These are phyloP conservation scores for Xylariaceae sp. DNA, from an alignment of 2,329 filamentous ascomycete species.

Conservation along the genomic window DNA sequence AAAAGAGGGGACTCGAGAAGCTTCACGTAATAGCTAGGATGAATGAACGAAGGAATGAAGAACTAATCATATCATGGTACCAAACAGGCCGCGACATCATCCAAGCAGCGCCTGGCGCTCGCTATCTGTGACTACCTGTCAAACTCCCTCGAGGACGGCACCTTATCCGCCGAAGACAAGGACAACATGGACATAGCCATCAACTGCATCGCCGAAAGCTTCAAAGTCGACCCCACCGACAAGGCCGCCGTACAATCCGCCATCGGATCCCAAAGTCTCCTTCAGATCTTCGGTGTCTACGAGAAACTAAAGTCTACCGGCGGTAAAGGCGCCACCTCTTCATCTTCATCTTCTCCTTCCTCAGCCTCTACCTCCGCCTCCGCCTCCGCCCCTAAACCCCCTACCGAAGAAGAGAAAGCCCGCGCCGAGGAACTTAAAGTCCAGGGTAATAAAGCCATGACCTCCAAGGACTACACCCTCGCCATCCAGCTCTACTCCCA, in stretches of 20 bases:
- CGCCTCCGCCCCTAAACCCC: constrained; percentile 28
- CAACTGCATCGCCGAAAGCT: constrained; percentile 91
- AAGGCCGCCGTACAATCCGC: constrained; percentile 66
- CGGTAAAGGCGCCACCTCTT: constrained; percentile 21
- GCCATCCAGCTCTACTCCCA: constrained; percentile 86
- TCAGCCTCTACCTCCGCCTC: constrained; percentile 41
- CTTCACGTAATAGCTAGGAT: not conserved
- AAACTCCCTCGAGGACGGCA: constrained; percentile 79
- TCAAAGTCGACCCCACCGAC: constrained; percentile 86
- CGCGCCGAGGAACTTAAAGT: constrained; percentile 86
- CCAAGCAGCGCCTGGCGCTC: constrained; percentile 84
- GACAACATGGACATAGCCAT: constrained; percentile 92
- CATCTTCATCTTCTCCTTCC: constrained; percentile 34
- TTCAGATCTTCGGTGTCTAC: constrained; percentile 91
- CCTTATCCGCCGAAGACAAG: constrained; percentile 77
- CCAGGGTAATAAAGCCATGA: constrained; percentile 91
- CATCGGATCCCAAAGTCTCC: constrained; percentile 78
- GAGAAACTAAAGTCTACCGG: constrained; percentile 73
- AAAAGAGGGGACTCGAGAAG: not conserved
- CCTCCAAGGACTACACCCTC: constrained; percentile 76
- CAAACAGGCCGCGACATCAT: constrained; percentile 41
- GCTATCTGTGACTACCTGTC: constrained; percentile 94
- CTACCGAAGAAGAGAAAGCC: constrained; percentile 58
- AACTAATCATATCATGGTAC: not conserved
- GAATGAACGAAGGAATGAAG: too few relatives aligned